phyloP scores from a whole-genome alignment of 495 filamentous ascomycete species.

The Penicillium roqueforti region DNA sequence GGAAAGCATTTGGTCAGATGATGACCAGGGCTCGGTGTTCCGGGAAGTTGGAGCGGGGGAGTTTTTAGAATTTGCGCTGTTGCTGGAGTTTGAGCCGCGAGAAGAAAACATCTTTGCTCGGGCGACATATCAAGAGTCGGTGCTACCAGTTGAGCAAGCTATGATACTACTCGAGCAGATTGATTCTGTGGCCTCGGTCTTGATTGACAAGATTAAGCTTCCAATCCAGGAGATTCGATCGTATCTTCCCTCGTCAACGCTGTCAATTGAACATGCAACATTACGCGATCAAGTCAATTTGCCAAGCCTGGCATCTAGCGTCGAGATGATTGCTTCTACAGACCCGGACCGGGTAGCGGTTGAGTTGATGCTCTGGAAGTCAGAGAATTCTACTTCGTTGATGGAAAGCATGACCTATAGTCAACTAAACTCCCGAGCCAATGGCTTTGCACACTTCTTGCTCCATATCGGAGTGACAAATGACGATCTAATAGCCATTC shows the following conservation, averaged over 20 bases:
- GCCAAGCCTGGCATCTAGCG: constrained; percentile 40
- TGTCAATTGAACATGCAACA: constrained; percentile 54
- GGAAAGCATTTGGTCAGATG: constrained; percentile 51
- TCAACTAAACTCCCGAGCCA: constrained; percentile 57
- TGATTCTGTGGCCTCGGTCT: constrained; percentile 42
- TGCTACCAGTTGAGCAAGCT: constrained; percentile 48
- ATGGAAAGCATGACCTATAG: constrained; percentile 53
- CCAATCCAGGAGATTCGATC: constrained; percentile 32
- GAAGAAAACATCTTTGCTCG: constrained; percentile 36
- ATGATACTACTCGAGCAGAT: constrained; percentile 55
- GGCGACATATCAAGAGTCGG: constrained; percentile 48
- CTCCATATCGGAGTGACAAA: constrained; percentile 36
- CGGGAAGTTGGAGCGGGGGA: constrained; percentile 53
- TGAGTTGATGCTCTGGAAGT: constrained; percentile 51
- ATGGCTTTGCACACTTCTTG: constrained; percentile 60
- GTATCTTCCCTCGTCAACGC: constrained; percentile 29
- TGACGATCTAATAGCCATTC: constrained; percentile 58
- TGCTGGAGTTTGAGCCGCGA: constrained; percentile 65
- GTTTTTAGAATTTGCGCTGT: constrained; percentile 65
- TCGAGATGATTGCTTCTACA: constrained; percentile 49
- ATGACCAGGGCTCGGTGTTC: constrained; percentile 30
- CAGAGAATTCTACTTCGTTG: constrained; percentile 15
- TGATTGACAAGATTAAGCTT: constrained; percentile 39
- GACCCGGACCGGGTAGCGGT: constrained; percentile 54
- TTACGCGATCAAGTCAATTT: constrained; percentile 14